Evolutionary conservation across 1,139 yeast species (phyloP).

Genomic region (Saccharomyces hybrid): DNA sequence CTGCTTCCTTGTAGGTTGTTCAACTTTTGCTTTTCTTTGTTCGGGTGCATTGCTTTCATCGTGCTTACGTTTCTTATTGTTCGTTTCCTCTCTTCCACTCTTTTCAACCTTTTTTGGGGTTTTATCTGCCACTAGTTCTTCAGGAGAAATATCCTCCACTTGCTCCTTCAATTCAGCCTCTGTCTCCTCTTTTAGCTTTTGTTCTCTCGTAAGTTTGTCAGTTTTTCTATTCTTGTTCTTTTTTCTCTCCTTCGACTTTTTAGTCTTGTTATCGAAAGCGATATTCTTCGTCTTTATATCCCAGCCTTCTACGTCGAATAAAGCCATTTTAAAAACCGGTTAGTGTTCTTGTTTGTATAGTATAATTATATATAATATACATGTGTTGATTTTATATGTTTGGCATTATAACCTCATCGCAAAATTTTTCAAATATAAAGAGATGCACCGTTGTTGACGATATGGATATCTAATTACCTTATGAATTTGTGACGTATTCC

Average conservation of each 20-base stretch:
- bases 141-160: constrained; percentile 6
- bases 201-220: constrained; percentile 5
- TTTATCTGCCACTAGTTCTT: constrained; percentile 10
- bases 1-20: constrained; percentile 31
- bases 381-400: background rate
- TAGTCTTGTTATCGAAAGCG: constrained; percentile 38
- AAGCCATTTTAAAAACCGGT: constrained; percentile 41
- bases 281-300: constrained; percentile 50
- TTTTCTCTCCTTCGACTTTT: constrained; percentile 34
- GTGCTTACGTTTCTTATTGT: constrained; percentile 2
- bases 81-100: constrained; percentile 3
- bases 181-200: constrained; percentile 8
- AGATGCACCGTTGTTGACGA: constrained; percentile 11
- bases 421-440: background rate
- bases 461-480: background rate
- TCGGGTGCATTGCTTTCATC: background rate
- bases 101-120: background rate
- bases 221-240: constrained; percentile 21
- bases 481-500: constrained; percentile 6
- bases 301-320: constrained; percentile 83
- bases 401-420: constrained; percentile 2
- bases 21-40: background rate
- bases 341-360: background rate
- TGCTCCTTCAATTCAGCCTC: constrained; percentile 3
- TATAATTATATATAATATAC: background rate